Evolutionary conservation across 2,329 filamentous ascomycete genomes (phyloP).

Genomic region (Calonectria hongkongensis): DNA sequence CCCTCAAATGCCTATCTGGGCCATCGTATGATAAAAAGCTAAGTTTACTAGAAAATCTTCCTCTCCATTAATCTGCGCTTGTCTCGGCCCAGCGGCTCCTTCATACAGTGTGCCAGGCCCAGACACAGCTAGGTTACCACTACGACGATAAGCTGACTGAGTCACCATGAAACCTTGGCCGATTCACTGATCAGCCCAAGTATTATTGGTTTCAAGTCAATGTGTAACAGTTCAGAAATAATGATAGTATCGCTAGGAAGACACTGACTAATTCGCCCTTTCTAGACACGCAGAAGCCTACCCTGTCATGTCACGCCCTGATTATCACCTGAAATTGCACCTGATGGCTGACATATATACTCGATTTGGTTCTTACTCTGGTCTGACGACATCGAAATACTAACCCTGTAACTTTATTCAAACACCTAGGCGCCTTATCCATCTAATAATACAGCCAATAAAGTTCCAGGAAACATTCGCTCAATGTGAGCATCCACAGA

Average conservation of each 20-base stretch:
- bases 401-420: neutral
- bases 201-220: neutral
- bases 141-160: conserved; percentile 18
- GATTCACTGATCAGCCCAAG: neutral
- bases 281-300: neutral
- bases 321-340: neutral
- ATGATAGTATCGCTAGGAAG: neutral
- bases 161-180: neutral
- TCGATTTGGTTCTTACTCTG: neutral
- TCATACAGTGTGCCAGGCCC: neutral
- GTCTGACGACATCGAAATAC: neutral
- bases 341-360: neutral
- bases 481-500: neutral
- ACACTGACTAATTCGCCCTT: neutral
- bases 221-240: neutral
- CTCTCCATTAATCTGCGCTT: neutral
- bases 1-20: neutral
- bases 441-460: conserved; percentile 17
- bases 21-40: neutral
- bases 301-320: neutral
- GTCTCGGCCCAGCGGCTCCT: neutral
- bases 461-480: neutral
- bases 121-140: neutral
- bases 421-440: neutral
- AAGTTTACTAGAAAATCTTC: conserved; percentile 11